phyloP scores from a whole-genome alignment of 1,139 yeast genomes.

The Diutina neorugosa region DNA sequence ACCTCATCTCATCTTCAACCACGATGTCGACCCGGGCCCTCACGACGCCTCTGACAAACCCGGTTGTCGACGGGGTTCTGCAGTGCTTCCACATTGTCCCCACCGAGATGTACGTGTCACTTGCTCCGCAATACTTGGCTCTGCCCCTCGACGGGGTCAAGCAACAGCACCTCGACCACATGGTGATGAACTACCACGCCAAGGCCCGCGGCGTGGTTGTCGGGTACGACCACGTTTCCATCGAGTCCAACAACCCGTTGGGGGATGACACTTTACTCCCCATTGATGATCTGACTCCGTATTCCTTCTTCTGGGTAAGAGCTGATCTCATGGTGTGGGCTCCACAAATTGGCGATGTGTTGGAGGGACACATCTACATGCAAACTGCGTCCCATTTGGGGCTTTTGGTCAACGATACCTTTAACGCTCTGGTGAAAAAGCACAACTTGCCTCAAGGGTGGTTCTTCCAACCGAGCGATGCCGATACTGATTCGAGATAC shows the following conservation, averaged over 20 bases:
- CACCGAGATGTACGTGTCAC: conserved; percentile 61
- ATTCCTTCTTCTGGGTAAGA: conserved; percentile 74
- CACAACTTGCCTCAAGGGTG: conserved; percentile 73
- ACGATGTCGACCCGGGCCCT: background rate
- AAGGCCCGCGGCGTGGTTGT: conserved; percentile 74
- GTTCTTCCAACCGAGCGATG: conserved; percentile 72
- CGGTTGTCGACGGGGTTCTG: conserved; percentile 25
- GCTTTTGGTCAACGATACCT: conserved; percentile 78
- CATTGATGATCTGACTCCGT: conserved; percentile 61
- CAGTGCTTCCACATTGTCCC: conserved; percentile 59
- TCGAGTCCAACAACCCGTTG: conserved; percentile 24
- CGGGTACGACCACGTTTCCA: conserved; percentile 54
- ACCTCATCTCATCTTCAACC: background rate
- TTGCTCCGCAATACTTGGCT: conserved; percentile 69
- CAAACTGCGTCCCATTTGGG: conserved; percentile 96
- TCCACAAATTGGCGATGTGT: conserved; percentile 71
- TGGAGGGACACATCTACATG: conserved; percentile 82
- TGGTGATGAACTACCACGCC: conserved; percentile 71
- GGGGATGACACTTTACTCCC: conserved; percentile 15
- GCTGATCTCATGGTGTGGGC: conserved; percentile 85
- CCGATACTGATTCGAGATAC: conserved; percentile 46
- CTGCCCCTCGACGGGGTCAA: conserved; percentile 69
- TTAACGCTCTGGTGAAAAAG: conserved; percentile 85
- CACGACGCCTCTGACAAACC: conserved; percentile 2
- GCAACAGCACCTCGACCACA: conserved; percentile 80